A percentile compares a stretch with the other conserved stretches of the same genome.
phyloP scores from a whole-genome alignment of 495 filamentous ascomycete genomes.

The Bacidia gigantensis region DNA sequence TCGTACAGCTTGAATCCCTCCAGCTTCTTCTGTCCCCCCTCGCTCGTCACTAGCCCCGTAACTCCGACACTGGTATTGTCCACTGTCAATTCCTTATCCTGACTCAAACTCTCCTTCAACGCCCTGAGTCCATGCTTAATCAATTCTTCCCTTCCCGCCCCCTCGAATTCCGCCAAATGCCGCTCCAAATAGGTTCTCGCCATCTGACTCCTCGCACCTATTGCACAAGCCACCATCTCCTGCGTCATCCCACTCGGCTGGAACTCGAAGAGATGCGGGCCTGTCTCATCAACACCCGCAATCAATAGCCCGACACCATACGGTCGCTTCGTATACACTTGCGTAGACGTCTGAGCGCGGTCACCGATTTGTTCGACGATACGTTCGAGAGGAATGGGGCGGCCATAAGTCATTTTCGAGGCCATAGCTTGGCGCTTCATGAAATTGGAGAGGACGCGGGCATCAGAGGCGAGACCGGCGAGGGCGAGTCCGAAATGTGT shows the following conservation, averaged over 20 bases:
- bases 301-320: slow-evolving; percentile 93
- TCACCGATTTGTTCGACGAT: slow-evolving; percentile 84
- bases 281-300: slow-evolving; percentile 82
- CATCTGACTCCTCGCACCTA: slow-evolving; percentile 93
- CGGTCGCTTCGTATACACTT: slow-evolving; percentile 90
- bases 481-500: slow-evolving; percentile 91
- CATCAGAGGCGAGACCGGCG: slow-evolving; percentile 93
- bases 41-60: slow-evolving; percentile 47
- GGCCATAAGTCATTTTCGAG: slow-evolving; percentile 88
- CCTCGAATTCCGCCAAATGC: slow-evolving; percentile 68
- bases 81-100: slow-evolving; percentile 93
- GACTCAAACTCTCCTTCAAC: slow-evolving; percentile 85
- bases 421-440: slow-evolving; percentile 98
- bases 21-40: slow-evolving; percentile 32
- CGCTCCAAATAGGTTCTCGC: slow-evolving; percentile 91
- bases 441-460: slow-evolving; percentile 98
- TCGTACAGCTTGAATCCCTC: slow-evolving; percentile 90
- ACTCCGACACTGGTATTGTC: slow-evolving; percentile 91
- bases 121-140: slow-evolving; percentile 80
- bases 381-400: slow-evolving; percentile 73
- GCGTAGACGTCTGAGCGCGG: slow-evolving; percentile 94
- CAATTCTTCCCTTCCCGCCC: slow-evolving; percentile 64
- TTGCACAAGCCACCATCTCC: slow-evolving; percentile 91
- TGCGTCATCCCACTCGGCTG: slow-evolving; percentile 90
- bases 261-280: slow-evolving; percentile 96